Percentiles rank a stretch among this genome's conserved stretches.
Conservation (phyloP, 139 green algal species). For the Chlorella sp. region DNA sequence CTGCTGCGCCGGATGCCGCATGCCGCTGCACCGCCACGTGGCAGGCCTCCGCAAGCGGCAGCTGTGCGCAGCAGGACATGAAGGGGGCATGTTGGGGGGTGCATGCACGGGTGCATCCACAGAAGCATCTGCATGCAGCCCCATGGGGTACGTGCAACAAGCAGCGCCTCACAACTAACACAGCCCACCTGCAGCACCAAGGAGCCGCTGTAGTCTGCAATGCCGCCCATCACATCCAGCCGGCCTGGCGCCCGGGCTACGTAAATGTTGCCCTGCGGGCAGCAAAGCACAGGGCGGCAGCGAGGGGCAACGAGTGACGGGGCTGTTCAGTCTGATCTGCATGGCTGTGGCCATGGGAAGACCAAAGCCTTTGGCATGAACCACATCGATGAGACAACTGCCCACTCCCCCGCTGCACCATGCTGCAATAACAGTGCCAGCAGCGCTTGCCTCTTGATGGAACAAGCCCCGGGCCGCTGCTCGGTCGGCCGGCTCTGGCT, state of each 20-base stretch:
- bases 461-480: conserved; percentile 70
- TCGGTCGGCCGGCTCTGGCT: conserved; percentile 52
- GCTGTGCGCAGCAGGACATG: not conserved
- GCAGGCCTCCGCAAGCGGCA: conserved; percentile 73
- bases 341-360: too few species aligned
- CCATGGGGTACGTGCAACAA: too few species aligned
- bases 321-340: too few species aligned
- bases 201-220: conserved; percentile 95
- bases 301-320: too few species aligned
- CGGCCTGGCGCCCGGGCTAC: conserved; percentile 90
- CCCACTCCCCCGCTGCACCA: too few species aligned
- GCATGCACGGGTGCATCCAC: too few species aligned
- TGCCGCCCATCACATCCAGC: conserved; percentile 98
- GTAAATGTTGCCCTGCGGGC: conserved; percentile 13
- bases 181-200: conserved; percentile 92
- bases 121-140: too few species aligned
- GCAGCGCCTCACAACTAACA: too few species aligned
- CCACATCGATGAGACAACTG: too few species aligned
- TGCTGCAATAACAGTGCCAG: not conserved
- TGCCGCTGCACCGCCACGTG: conserved; percentile 85
- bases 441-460: conserved; percentile 44
- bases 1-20: not conserved
- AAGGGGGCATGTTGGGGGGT: not conserved
- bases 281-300: not conserved
- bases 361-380: too few species aligned